These are phyloP conservation scores for Penicillium sp. DNA, from an alignment of 2,329 filamentous ascomycete species.

Conservation along the genomic window DNA sequence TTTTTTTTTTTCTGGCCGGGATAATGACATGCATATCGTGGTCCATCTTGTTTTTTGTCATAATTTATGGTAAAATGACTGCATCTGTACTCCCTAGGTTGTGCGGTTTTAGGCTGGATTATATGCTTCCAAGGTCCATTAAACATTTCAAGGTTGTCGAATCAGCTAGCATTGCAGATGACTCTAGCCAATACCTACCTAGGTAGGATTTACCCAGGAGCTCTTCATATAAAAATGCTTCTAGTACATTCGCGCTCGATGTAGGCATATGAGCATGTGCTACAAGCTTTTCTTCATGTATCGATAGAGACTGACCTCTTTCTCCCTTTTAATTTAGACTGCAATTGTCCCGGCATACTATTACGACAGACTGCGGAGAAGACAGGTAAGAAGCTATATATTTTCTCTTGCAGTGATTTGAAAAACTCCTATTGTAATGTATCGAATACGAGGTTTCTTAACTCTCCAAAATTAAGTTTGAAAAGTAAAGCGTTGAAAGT, in stretches of 20 bases:
- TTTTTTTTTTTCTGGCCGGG: conserved; percentile 5
- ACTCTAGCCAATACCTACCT: not conserved
- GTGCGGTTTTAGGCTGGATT: not conserved
- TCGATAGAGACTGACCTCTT: no score
- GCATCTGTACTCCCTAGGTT: not conserved
- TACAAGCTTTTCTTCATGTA: no score
- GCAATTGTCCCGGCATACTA: no score
- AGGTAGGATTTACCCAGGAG: not conserved
- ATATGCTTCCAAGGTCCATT: not conserved
- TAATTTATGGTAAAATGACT: not conserved
- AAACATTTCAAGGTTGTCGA: not conserved
- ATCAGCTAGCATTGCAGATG: not conserved
- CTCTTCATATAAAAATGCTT: not conserved
- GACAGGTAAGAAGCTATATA: no score
- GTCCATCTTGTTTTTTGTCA: not conserved
- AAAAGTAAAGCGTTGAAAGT: not conserved
- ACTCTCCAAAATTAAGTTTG: not conserved
- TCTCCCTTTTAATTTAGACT: no score
- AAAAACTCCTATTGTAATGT: not conserved
- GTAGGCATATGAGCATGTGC: no score
- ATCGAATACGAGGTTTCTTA: not conserved
- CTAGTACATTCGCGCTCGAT: no score
- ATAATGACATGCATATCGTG: conserved; percentile 19
- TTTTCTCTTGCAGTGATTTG: no score
- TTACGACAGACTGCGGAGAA: no score